Percentiles rank a stretch among this genome's conserved stretches.
phyloP scores from a whole-genome alignment of 176 grass and related monocot genomes.

The Miscanthus lutarioriparius region DNA sequence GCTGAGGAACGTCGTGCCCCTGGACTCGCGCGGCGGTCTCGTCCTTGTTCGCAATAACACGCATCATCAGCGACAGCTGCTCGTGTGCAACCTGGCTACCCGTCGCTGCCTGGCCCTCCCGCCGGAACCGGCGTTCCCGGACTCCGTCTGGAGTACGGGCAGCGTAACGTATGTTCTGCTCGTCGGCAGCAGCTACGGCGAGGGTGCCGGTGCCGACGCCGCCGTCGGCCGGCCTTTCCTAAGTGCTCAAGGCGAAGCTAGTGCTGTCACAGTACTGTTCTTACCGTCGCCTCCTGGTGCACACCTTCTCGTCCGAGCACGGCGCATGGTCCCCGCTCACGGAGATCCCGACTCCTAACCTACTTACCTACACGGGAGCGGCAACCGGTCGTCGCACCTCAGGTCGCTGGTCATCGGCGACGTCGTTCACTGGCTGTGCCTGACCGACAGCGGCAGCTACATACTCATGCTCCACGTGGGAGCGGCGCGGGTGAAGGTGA shows the following conservation, averaged over 20 bases:
- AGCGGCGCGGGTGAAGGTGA: not conserved
- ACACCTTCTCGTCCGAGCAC: not conserved
- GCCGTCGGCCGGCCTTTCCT: not conserved
- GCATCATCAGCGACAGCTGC: not conserved
- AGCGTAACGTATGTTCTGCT: not conserved
- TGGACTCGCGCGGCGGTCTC: not conserved
- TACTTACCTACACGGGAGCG: not conserved
- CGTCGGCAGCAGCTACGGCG: not conserved
- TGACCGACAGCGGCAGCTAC: not conserved
- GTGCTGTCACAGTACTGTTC: not conserved
- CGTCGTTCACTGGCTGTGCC: not conserved
- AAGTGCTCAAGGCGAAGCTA: not conserved
- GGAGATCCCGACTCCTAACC: not conserved
- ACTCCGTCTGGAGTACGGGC: too few species aligned
- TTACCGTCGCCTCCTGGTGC: not conserved
- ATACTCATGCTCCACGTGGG: not conserved
- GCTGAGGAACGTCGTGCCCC: fast-evolving
- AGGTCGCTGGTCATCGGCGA: not conserved
- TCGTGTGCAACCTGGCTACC: not conserved
- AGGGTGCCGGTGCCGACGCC: not conserved
- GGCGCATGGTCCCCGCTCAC: not conserved
- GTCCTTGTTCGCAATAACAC: not conserved
- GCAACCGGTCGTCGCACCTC: too few species aligned
- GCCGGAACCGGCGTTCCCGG: not conserved
- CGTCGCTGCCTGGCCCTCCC: not conserved